Evolutionary conservation across 371 early-diverging fungal genomes (phyloP).

Genomic region (Mortierella sp.): DNA sequence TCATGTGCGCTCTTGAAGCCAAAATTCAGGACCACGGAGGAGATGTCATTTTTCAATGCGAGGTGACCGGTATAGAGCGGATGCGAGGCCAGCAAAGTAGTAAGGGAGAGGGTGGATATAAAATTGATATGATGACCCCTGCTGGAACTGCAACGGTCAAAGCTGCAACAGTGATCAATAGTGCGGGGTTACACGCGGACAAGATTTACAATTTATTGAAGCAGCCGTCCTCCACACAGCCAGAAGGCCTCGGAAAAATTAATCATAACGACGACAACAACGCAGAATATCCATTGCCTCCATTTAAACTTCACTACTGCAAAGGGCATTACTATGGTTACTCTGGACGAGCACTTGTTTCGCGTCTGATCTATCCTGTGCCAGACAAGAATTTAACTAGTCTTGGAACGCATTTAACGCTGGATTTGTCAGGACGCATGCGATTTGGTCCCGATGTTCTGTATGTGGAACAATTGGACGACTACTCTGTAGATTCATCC

Average conservation of each 20-base stretch:
- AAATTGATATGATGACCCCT: constrained; percentile 61
- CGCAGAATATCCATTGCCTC: not conserved
- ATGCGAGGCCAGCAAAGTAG: not conserved
- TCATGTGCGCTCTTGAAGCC: constrained; percentile 73
- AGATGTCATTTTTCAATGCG: constrained; percentile 65
- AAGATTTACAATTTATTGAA: constrained; percentile 69
- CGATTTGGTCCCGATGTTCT: constrained; percentile 89
- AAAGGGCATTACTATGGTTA: constrained; percentile 86
- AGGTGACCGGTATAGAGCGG: constrained; percentile 62
- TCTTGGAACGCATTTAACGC: constrained; percentile 87
- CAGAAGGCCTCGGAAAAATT: not conserved
- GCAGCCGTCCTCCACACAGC: constrained; percentile 7
- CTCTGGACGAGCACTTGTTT: constrained; percentile 57
- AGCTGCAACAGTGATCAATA: constrained; percentile 79
- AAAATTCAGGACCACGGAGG: constrained; percentile 61
- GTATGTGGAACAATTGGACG: constrained; percentile 67
- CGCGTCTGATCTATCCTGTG: constrained; percentile 87
- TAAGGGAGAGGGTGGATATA: constrained; percentile 15
- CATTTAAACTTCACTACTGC: constrained; percentile 71
- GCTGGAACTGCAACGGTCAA: constrained; percentile 61
- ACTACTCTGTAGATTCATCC: constrained; percentile 70
- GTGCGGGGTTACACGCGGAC: constrained; percentile 84
- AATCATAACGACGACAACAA: not conserved
- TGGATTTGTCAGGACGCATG: constrained; percentile 82
- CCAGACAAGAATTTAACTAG: constrained; percentile 81